These are phyloP conservation scores for Penicillium angulare DNA, from an alignment of 495 filamentous ascomycete species.

Conservation along the genomic window DNA sequence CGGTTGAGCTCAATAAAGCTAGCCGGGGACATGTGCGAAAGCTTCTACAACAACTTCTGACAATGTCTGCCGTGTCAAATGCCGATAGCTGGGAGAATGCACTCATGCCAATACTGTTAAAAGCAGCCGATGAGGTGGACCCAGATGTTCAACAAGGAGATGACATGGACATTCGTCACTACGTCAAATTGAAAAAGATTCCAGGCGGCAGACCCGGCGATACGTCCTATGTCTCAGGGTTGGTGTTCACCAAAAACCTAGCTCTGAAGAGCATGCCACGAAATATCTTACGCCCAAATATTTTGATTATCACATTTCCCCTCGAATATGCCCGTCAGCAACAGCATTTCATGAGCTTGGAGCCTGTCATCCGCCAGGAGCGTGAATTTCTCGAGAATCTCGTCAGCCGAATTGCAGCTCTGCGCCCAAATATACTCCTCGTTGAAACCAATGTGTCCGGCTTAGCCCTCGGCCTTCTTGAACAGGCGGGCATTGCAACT, in stretches of 20 bases:
- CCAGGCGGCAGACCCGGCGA: constrained; percentile 86
- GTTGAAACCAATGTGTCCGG: constrained; percentile 90
- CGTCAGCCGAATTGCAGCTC: constrained; percentile 83
- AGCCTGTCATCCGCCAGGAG: constrained; percentile 96
- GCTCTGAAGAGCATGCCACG: constrained; percentile 94
- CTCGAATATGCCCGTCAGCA: constrained; percentile 95
- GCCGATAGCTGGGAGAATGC: constrained; percentile 83
- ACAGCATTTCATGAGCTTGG: constrained; percentile 96
- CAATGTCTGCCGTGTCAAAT: constrained; percentile 72
- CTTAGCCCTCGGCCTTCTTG: constrained; percentile 80
- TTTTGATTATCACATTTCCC: constrained; percentile 90
- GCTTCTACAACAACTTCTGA: constrained; percentile 77
- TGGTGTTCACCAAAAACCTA: constrained; percentile 96
- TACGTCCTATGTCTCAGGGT: constrained; percentile 89
- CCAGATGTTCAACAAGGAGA: constrained; percentile 86
- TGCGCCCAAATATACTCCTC: constrained; percentile 80
- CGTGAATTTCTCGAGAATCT: constrained; percentile 91
- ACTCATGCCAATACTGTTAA: constrained; percentile 84
- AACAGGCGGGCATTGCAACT: constrained; percentile 84
- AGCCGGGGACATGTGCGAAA: constrained; percentile 85
- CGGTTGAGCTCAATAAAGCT: constrained; percentile 78
- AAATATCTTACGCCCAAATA: constrained; percentile 77
- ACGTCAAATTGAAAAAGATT: constrained; percentile 96
- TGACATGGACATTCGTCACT: constrained; percentile 97
- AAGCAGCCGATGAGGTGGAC: constrained; percentile 91